Conservation (phyloP, 192 early-diverging fungal genomes). For the Entophlyctis helioformis region DNA sequence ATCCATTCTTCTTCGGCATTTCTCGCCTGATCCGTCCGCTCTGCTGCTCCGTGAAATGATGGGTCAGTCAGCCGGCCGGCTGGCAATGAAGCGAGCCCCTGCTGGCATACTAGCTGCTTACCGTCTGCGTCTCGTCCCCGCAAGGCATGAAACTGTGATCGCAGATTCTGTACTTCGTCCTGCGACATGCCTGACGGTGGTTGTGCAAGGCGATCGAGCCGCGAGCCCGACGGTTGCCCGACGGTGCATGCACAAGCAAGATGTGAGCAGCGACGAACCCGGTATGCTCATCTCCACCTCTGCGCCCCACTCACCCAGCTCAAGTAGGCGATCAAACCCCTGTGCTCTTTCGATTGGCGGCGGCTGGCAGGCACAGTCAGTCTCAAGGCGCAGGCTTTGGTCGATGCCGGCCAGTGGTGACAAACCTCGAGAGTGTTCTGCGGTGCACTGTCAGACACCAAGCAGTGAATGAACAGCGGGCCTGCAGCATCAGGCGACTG, state of each 20-base stretch:
- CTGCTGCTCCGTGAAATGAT: background rate
- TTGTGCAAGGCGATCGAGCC: background rate
- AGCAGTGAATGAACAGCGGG: background rate
- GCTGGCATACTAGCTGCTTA: background rate
- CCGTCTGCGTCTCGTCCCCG: constrained; percentile 6
- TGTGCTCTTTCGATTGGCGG: background rate
- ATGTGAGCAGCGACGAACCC: background rate
- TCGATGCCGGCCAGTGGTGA: too few relatives aligned
- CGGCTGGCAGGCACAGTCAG: background rate
- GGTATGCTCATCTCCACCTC: too few relatives aligned
- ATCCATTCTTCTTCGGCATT: constrained; percentile 17
- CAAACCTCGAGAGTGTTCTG: background rate
- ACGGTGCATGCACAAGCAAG: background rate
- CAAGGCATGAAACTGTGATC: constrained; percentile 12
- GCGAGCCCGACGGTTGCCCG: background rate
- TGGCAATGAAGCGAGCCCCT: too few relatives aligned
- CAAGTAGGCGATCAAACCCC: too few relatives aligned
- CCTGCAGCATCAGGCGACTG: too few relatives aligned
- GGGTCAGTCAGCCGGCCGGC: background rate
- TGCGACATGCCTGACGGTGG: constrained; percentile 7
- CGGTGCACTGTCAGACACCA: background rate
- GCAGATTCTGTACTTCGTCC: constrained; percentile 5
- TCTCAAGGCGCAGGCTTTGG: too few relatives aligned
- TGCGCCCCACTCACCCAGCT: too few relatives aligned
- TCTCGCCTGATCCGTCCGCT: background rate